Evolutionary conservation across 108 stramenopile species (phyloP).

Genomic region (Skeletonema menzelii): DNA sequence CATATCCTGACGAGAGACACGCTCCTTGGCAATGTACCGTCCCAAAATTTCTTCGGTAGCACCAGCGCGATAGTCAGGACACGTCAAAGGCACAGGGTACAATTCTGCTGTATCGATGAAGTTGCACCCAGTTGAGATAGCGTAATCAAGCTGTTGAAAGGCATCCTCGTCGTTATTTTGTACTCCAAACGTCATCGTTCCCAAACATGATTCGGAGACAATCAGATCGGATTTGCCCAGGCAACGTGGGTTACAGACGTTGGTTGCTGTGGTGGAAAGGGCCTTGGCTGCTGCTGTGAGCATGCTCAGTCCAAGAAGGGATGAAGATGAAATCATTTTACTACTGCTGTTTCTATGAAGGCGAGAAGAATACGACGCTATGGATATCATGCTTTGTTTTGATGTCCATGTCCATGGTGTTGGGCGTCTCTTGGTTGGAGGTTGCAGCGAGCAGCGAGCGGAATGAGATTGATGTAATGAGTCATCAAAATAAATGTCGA

Average conservation of each 20-base stretch:
- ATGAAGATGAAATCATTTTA: background rate
- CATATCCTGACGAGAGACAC: conserved; percentile 28
- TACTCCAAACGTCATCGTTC: conserved; percentile 48
- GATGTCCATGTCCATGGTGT: no score
- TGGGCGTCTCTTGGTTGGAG: no score
- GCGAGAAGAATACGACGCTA: background rate
- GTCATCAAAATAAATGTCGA: no score
- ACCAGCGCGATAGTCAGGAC: conserved; percentile 33
- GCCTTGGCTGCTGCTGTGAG: background rate
- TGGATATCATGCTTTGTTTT: no score
- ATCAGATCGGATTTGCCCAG: conserved; percentile 72
- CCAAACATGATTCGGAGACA: conserved; percentile 71
- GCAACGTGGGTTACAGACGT: conserved; percentile 32
- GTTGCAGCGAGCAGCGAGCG: no score
- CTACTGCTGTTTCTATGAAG: background rate
- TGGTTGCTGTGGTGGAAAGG: conserved; percentile 10
- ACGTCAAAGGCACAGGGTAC: conserved; percentile 41
- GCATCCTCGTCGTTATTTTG: conserved; percentile 36
- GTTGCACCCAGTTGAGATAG: conserved; percentile 37
- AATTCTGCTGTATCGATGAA: conserved; percentile 52
- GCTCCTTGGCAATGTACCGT: conserved; percentile 12
- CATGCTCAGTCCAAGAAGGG: background rate
- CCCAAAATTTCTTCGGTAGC: conserved; percentile 47
- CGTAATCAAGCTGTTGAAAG: conserved; percentile 46
- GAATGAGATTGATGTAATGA: no score